A percentile compares a stretch with the other conserved stretches of the same genome.
Conservation (phyloP, 495 filamentous ascomycete genomes). For the Sphaerosporella brunnea region DNA sequence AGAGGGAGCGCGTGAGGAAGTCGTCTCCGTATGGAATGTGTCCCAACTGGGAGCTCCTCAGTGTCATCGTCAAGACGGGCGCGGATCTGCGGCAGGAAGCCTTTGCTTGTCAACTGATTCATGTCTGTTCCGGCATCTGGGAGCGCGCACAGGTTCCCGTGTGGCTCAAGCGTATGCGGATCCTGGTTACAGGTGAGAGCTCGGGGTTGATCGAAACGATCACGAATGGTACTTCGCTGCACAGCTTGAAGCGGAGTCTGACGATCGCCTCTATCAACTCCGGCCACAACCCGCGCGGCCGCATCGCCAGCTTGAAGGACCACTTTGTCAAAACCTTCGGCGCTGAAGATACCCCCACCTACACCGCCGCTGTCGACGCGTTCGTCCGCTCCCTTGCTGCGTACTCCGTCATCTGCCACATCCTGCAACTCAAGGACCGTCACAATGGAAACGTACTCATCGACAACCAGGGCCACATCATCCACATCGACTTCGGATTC, state of each 20-base stretch:
- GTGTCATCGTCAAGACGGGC: slow-evolving; percentile 65
- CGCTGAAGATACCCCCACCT: slow-evolving; percentile 39
- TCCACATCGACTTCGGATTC: slow-evolving; percentile 70
- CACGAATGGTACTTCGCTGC: slow-evolving; percentile 58
- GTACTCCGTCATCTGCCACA: slow-evolving; percentile 58
- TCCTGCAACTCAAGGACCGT: slow-evolving; percentile 61
- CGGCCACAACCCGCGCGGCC: slow-evolving; percentile 31
- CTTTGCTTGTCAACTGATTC: slow-evolving; percentile 61
- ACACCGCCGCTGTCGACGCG: slow-evolving; percentile 45
- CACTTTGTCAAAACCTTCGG: slow-evolving; percentile 64
- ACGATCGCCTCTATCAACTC: slow-evolving; percentile 46
- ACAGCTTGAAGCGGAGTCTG: slow-evolving; percentile 56
- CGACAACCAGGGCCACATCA: slow-evolving; percentile 60
- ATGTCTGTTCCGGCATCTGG: slow-evolving; percentile 59
- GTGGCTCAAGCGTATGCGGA: slow-evolving; percentile 65
- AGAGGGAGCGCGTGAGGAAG: slow-evolving; percentile 58
- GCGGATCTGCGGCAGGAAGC: slow-evolving; percentile 60
- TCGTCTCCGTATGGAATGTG: slow-evolving; percentile 61
- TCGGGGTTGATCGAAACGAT: slow-evolving; percentile 66
- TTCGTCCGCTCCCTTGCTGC: slow-evolving; percentile 55
- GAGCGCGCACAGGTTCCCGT: slow-evolving; percentile 50
- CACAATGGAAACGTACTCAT: slow-evolving; percentile 68
- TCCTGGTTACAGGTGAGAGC: slow-evolving; percentile 56
- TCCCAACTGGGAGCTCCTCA: slow-evolving; percentile 63
- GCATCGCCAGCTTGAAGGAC: slow-evolving; percentile 56